Evolutionary conservation across 768 basidiomycete species (phyloP), one percentile per base, ranked within the genome.

Genomic region (Leccinum broughii): DNA sequence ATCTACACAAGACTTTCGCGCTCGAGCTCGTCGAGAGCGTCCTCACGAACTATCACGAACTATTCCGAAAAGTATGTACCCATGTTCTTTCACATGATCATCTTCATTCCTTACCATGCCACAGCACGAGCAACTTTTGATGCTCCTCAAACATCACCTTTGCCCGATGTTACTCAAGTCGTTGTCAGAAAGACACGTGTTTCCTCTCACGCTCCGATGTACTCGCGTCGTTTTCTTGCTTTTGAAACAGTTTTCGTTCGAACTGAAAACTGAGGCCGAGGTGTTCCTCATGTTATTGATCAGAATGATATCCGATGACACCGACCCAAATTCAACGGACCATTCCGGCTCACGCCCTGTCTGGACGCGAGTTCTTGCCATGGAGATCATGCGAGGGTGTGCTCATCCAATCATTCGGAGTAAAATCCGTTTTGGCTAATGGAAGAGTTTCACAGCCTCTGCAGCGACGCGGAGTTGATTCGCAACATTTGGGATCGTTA

Each of bases 11-110:
- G 74, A 98, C 95, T 0, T 98, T 98, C 65, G 93, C 95, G 0
- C 77, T 99, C n/a, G 96, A 99, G 75, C 77, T 98, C 55, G 93
- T 98, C 39, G 96, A 99, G 77, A 98, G 95, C 67, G 92, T 98
- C 2, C 77, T 99, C 54, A 95, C 93, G 6, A 95, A 95, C 70
- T 95, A 95, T 67, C 88, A 93, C 62, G 83, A 81, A n/a, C 79
- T 93, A 0, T 95, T 95, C 71, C 83, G 89, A 55, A 85, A 89
- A 79, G 95, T 39, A 77, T 70, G 26, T 20, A 1, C 24, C 17
- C 7, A 24, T 24, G 1, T 50, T 35, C 48, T 48, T 44, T 58
- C 5, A 24, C 22, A 22, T 6, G 6, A 55, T 4, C 8, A 55
- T 6, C 11, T 39, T 24, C 37, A 20, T 56, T 6, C 9, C 57